Evolutionary conservation across 305 asterid species (phyloP).

Genomic region (Solanum hybrid): DNA sequence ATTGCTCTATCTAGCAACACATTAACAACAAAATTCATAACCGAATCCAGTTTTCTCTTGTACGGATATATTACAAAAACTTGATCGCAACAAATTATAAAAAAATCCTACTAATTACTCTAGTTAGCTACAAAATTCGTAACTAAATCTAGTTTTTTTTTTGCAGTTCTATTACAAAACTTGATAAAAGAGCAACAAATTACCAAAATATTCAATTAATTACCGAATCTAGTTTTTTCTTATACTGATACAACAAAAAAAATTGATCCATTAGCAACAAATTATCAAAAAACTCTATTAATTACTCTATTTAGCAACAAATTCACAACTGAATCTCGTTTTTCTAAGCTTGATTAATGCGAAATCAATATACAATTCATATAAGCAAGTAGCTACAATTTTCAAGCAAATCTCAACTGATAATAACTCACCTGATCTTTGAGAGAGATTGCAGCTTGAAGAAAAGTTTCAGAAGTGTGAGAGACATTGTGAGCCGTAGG

Average conservation of each 20-base stretch:
- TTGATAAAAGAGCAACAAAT: not conserved
- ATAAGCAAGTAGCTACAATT: not conserved
- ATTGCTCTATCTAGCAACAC: not conserved
- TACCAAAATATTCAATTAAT: not conserved
- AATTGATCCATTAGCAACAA: no score
- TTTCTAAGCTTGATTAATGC: no score
- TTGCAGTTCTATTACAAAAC: not conserved
- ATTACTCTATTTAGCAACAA: no score
- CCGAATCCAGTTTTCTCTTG: not conserved
- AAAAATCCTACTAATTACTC: not conserved
- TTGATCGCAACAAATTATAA: not conserved
- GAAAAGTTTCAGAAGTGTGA: constrained; percentile 33
- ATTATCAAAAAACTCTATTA: no score
- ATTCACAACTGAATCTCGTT: no score
- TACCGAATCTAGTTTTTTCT: not conserved
- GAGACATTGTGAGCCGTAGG: constrained; percentile 25
- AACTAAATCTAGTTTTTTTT: not conserved
- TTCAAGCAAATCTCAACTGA: not conserved
- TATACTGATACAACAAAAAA: no score
- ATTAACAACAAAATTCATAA: not conserved
- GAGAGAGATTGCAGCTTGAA: constrained; percentile 49
- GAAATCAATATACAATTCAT: not conserved
- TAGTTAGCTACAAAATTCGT: not conserved
- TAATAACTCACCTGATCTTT: constrained; percentile 39
- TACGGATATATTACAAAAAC: not conserved